Percentiles rank a stretch among this genome's conserved stretches.
Evolutionary conservation across 768 basidiomycete genomes (phyloP).

Genomic region (Clathrus columnatus): DNA sequence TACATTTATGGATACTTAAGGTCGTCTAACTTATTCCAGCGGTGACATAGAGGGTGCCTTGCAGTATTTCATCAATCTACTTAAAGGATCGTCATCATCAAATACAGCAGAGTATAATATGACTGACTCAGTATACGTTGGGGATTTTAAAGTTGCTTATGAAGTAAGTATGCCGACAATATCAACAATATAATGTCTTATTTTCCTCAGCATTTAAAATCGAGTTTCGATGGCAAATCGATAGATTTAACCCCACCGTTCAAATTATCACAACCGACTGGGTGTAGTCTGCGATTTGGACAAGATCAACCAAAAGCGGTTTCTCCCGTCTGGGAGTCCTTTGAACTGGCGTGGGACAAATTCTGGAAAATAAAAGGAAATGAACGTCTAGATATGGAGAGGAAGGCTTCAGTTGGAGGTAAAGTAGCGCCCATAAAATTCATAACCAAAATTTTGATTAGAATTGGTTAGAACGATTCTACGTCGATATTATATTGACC

Average conservation of each 20-base stretch:
- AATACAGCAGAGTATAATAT: slow-evolving; percentile 11
- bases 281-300: slow-evolving; percentile 50
- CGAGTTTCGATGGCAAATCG: slow-evolving; percentile 41
- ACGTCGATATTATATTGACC: slow-evolving; percentile 59
- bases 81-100: slow-evolving; percentile 38
- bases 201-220: slow-evolving; percentile 55
- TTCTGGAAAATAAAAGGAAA: slow-evolving; percentile 52
- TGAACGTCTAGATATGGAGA: slow-evolving; percentile 43
- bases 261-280: slow-evolving; percentile 49
- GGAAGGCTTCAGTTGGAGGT: slow-evolving; percentile 61
- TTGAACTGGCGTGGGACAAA: slow-evolving; percentile 55
- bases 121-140: slow-evolving; percentile 66
- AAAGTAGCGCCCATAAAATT: slow-evolving; percentile 14
- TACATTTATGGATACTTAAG: slow-evolving; percentile 29
- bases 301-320: slow-evolving; percentile 35
- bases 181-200: not conserved
- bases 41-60: slow-evolving; percentile 76
- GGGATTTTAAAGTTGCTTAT: slow-evolving; percentile 85
- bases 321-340: slow-evolving; percentile 46
- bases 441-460: not conserved
- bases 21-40: slow-evolving; percentile 82
- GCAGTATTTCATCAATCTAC: slow-evolving; percentile 62
- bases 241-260: slow-evolving; percentile 54
- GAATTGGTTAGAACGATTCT: slow-evolving; percentile 52
- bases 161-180: slow-evolving; percentile 40